phyloP scores from a whole-genome alignment of 106 monocot genomes.

The Dioscorea dumetorum region DNA sequence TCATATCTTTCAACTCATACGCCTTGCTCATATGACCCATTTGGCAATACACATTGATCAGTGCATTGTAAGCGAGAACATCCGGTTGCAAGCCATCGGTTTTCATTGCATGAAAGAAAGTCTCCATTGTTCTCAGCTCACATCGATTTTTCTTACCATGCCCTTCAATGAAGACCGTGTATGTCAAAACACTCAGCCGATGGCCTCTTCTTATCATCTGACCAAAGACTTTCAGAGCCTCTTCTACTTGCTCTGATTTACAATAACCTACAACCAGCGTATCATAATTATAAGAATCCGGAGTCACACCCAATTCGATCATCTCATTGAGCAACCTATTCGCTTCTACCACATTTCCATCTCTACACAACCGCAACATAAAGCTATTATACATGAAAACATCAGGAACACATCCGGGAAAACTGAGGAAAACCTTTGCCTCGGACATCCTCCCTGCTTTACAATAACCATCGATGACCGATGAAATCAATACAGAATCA shows the following conservation, averaged over 20 bases:
- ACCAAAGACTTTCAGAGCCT: conserved; percentile 27
- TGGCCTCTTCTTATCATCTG: conserved; percentile 45
- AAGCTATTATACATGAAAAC: conserved; percentile 45
- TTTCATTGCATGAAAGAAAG: conserved; percentile 19
- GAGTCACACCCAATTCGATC: conserved; percentile 26
- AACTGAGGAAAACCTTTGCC: conserved; percentile 16
- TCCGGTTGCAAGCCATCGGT: conserved; percentile 32
- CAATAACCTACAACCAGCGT: conserved; percentile 35
- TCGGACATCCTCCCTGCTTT: conserved; percentile 29
- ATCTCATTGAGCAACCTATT: conserved; percentile 25
- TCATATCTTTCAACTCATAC: conserved; percentile 30
- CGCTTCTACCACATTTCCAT: conserved; percentile 30
- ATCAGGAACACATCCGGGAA: conserved; percentile 16
- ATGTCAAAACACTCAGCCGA: conserved; percentile 18
- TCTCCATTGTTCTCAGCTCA: conserved; percentile 28
- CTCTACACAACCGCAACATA: conserved; percentile 24
- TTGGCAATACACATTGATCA: conserved; percentile 37
- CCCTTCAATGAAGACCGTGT: conserved; percentile 27
- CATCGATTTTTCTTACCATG: conserved; percentile 10
- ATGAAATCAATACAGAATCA: conserved; percentile 26
- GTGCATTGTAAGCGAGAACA: conserved; percentile 22
- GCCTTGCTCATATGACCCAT: conserved; percentile 25
- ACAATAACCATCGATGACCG: conserved; percentile 43
- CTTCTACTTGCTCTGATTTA: conserved; percentile 20
- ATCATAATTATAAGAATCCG: conserved; percentile 39